Evolutionary conservation across 2,329 filamentous ascomycete genomes (phyloP).

Genomic region (Phialophora tarda): DNA sequence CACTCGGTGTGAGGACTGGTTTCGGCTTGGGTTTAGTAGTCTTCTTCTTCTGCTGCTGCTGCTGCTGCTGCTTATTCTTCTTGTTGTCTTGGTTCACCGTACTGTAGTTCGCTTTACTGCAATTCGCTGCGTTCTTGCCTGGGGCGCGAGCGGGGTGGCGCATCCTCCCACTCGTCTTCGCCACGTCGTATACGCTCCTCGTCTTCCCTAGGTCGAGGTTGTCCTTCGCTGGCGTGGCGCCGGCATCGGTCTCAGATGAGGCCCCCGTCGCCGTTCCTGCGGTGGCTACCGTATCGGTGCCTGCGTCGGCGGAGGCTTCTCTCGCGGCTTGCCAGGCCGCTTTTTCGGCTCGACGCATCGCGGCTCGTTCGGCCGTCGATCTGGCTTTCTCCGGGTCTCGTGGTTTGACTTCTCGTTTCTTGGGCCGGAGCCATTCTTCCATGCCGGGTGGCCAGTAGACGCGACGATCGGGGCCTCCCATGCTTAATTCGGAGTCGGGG

Average conservation of each 20-base stretch:
- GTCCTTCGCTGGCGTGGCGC: background rate
- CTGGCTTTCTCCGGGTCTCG: conserved; percentile 45
- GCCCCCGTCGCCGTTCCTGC: background rate
- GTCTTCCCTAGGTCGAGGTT: conserved; percentile 18
- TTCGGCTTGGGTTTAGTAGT: background rate
- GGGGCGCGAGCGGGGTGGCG: conserved; percentile 43
- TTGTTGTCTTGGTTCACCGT: background rate
- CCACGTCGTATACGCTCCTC: conserved; percentile 21
- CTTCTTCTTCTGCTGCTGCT: conserved; percentile 41
- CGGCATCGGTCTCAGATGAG: conserved; percentile 11
- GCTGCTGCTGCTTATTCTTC: conserved; percentile 1
- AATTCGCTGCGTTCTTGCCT: background rate
- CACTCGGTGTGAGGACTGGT: conserved; percentile 2
- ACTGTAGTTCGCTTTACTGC: background rate
- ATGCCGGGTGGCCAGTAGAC: conserved; percentile 91
- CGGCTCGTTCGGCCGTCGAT: conserved; percentile 45
- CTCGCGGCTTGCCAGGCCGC: conserved; percentile 38
- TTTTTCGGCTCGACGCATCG: conserved; percentile 39
- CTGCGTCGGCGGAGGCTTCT: conserved; percentile 29
- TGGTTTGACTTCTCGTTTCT: conserved; percentile 70
- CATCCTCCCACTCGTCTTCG: conserved; percentile 36
- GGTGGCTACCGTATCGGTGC: background rate
- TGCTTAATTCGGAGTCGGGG: conserved; percentile 72
- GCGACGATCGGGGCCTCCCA: conserved; percentile 80
- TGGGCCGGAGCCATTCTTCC: conserved; percentile 86